Base-by-base conservation (phyloP, 805 yeast species). In the Candida hungchunana region DNA sequence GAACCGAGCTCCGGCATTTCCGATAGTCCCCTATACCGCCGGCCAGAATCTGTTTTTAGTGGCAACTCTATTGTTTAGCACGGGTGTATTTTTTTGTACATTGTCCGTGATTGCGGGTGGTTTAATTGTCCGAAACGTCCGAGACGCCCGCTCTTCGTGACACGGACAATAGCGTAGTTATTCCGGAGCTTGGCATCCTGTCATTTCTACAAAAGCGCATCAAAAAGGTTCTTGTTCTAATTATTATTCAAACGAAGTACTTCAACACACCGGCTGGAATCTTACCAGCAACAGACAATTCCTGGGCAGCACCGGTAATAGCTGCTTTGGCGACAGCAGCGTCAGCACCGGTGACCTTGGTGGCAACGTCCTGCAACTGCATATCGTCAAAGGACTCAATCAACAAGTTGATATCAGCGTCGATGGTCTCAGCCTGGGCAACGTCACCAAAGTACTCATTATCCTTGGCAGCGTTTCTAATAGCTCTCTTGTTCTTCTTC, bases 401-500 rank as follows among this genome's bases (percentile, higher is more conserved):
- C 49, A 93, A 69, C 44, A 78, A 67, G 46, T 81, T 94, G 48
- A 87, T 63, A 60, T 93, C 97, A 42, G 77, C 77, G 47, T 84
- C 94, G 50, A 83, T 80, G 41, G 67, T 64, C 41, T 76, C 69
- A 32, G 90, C 73, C 43, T 76, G 75, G 43, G 64, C 75, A 40
- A 79, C 82, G 53, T 81, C 87, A 50, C 93, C 93, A 51, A 87
- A 88, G 75, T 86, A 87, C 40, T 72, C 83, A 51, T 71, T 77
- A 29, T 85, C 96, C 72, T 89, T 87, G 48, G 78, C 86, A 40
- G 88, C 71, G 52, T 66, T 64, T 76, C 97, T 86, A 48, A 93
- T 64, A 27, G 79, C 64, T 72, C 95, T 82, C 81, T 85, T 86
- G 70, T 85, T 84, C 84, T 93, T 93, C 95, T 93, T 93, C 75